These are phyloP conservation scores for Saccharomycopsis hybrid DNA, from an alignment of 1,139 yeast species.

Conservation along the genomic window DNA sequence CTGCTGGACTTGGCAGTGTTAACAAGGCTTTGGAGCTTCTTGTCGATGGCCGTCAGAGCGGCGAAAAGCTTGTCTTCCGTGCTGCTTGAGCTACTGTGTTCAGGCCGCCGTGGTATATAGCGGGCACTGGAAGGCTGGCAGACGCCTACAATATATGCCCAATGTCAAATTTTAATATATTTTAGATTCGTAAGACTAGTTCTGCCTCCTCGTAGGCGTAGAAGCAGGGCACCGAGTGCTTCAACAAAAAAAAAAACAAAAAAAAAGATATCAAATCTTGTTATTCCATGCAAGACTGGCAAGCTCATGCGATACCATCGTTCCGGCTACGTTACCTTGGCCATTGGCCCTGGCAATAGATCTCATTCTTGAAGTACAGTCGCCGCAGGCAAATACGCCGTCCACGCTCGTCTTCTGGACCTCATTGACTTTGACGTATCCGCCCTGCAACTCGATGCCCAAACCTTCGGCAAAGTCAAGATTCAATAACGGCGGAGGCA, in stretches of 20 bases:
- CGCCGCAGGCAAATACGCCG: constrained; percentile 16
- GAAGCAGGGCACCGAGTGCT: too few relatives aligned
- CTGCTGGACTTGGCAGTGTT: constrained; percentile 28
- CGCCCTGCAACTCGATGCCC: constrained; percentile 14
- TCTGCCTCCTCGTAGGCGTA: too few relatives aligned
- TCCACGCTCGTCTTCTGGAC: constrained; percentile 9
- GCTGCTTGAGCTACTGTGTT: too few relatives aligned
- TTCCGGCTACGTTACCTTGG: constrained; percentile 2
- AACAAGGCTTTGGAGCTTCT: constrained; percentile 28
- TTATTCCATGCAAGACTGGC: too few relatives aligned
- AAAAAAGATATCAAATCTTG: too few relatives aligned
- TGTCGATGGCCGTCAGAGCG: constrained; percentile 28
- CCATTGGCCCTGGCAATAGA: constrained; percentile 1
- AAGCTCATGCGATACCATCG: not conserved
- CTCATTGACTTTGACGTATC: constrained; percentile 9
- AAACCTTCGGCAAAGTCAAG: constrained; percentile 3
- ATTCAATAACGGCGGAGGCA: constrained; percentile 7
- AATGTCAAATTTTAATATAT: too few relatives aligned
- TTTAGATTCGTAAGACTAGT: too few relatives aligned
- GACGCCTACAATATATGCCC: too few relatives aligned
- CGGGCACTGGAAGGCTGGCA: too few relatives aligned
- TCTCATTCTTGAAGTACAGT: constrained; percentile 5
- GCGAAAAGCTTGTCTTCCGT: constrained; percentile 29
- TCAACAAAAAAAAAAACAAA: too few relatives aligned
- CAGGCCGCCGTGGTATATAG: too few relatives aligned